Evolutionary conservation across 768 basidiomycete species (phyloP).

Genomic region (Boletus subcaerulescens): DNA sequence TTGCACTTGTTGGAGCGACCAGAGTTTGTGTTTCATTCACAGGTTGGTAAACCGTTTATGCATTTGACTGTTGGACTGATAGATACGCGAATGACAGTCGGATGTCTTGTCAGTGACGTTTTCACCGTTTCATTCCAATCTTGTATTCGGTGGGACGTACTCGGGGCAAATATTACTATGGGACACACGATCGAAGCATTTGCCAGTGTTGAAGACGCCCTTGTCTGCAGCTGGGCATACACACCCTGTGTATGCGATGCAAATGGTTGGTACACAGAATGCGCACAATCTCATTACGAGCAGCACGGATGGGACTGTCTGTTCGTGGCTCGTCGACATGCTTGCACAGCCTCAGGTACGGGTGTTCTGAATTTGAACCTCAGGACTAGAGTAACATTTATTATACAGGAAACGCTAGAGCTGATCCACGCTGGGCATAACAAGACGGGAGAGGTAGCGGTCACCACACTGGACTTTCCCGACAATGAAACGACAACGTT

Average conservation of each 20-base stretch:
- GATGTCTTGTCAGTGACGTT: constrained; percentile 96
- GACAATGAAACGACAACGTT: constrained; percentile 96
- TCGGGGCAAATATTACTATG: constrained; percentile 97
- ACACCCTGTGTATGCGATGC: constrained; percentile 97
- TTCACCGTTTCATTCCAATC: constrained; percentile 96
- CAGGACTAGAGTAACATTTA: background rate
- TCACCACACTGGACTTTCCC: constrained; percentile 92
- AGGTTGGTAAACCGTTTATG: constrained; percentile 50
- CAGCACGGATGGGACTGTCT: constrained; percentile 95
- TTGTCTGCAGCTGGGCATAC: constrained; percentile 95
- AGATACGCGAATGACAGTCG: constrained; percentile 53
- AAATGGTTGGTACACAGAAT: constrained; percentile 98
- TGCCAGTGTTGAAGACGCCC: constrained; percentile 95
- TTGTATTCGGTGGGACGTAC: constrained; percentile 98
- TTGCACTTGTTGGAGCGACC: constrained; percentile 91
- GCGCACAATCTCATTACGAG: constrained; percentile 96
- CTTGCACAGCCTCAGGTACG: constrained; percentile 92
- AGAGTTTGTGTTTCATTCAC: constrained; percentile 98
- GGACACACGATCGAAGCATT: constrained; percentile 96
- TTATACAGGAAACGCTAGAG: constrained; percentile 83
- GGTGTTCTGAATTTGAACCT: background rate
- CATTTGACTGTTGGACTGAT: constrained; percentile 1
- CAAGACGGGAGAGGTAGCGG: constrained; percentile 95
- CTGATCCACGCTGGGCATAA: constrained; percentile 86
- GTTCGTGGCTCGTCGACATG: constrained; percentile 99